phyloP scores from a whole-genome alignment of 148 eudicot genomes.

The Rhododendron simsii region DNA sequence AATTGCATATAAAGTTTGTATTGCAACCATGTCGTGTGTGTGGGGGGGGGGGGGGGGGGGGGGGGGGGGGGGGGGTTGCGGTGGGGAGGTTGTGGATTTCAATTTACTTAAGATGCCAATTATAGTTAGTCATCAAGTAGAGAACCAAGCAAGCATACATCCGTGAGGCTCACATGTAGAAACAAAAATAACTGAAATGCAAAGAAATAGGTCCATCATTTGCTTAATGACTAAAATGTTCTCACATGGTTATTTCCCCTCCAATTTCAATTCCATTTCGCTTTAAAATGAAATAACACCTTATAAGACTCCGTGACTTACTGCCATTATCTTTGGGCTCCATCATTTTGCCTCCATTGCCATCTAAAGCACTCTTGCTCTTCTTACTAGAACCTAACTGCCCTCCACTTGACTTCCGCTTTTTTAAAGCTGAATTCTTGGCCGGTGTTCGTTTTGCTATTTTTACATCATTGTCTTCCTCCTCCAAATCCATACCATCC shows the following conservation, averaged over 20 bases:
- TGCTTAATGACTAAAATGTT: background rate
- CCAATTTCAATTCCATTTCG: background rate
- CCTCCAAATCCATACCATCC: slow-evolving; percentile 60
- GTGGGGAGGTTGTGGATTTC: too few relatives aligned
- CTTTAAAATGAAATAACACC: too few relatives aligned
- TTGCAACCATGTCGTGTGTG: background rate
- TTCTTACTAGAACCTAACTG: slow-evolving; percentile 33
- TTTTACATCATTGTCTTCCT: slow-evolving; percentile 29
- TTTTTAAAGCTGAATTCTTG: slow-evolving; percentile 20
- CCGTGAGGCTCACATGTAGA: background rate
- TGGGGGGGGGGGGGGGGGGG: too few relatives aligned
- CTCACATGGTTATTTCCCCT: background rate
- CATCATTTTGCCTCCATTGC: slow-evolving; percentile 22
- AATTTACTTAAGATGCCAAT: background rate
- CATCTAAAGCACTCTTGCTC: slow-evolving; percentile 35
- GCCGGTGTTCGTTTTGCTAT: slow-evolving; percentile 16
- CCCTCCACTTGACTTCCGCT: slow-evolving; percentile 30
- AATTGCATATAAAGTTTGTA: background rate
- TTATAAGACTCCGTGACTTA: slow-evolving; percentile 25
- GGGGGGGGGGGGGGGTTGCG: too few relatives aligned
- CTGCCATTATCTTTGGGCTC: slow-evolving; percentile 30
- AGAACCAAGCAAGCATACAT: background rate
- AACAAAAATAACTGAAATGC: background rate
- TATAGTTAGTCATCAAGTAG: background rate
- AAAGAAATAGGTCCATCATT: background rate